phyloP scores from a whole-genome alignment of 2,329 filamentous ascomycete genomes.

The Juglanconis oblonga region DNA sequence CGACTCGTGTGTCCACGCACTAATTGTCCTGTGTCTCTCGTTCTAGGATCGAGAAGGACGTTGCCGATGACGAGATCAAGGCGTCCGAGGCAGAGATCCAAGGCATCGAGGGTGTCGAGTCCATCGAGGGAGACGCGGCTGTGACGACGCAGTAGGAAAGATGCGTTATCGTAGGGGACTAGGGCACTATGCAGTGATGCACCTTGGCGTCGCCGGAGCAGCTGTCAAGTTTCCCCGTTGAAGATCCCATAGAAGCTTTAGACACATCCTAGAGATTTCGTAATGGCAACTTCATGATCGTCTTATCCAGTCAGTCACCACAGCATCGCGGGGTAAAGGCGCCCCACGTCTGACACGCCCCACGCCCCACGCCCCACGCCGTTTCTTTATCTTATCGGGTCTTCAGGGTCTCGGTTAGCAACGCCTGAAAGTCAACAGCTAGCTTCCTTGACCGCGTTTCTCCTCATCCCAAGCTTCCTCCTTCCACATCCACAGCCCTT shows the following conservation, averaged over 20 bases:
- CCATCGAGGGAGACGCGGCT: conserved; percentile 70
- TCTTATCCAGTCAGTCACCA: not conserved
- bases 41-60: conserved; percentile 56
- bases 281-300: not conserved
- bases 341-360: not conserved
- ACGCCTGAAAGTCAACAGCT: too few relatives aligned
- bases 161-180: not conserved
- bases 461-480: not conserved
- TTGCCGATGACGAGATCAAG: conserved; percentile 65
- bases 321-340: conserved; percentile 14
- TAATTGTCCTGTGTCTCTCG: not conserved
- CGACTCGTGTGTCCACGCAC: not conserved
- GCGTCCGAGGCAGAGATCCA: conserved; percentile 48
- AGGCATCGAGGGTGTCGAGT: conserved; percentile 67
- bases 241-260: not conserved
- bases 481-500: not conserved
- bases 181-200: not conserved
- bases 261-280: not conserved
- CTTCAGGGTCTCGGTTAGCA: not conserved
- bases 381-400: conserved; percentile 12
- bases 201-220: not conserved
- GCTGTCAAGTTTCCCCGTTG: not conserved
- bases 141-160: conserved; percentile 66
- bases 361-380: not conserved
- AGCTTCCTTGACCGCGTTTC: not conserved